phyloP scores from a whole-genome alignment of 345 rosid genomes.

The Euphorbia pulcherrima region DNA sequence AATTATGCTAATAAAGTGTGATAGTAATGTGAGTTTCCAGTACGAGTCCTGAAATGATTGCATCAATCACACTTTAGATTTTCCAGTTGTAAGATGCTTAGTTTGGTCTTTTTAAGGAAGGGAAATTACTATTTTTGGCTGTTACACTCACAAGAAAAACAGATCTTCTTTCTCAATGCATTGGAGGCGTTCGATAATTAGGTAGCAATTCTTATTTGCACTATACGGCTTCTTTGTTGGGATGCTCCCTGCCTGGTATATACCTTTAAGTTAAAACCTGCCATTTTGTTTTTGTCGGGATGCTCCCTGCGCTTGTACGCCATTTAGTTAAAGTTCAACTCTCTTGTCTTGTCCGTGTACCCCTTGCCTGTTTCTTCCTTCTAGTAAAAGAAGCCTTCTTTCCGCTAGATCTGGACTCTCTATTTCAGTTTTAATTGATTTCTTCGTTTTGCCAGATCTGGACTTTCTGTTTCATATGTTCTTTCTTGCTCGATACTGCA shows the following conservation, averaged over 20 bases:
- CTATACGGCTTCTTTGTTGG: neutral
- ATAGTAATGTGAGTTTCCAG: neutral
- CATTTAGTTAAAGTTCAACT: neutral
- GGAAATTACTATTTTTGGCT: neutral
- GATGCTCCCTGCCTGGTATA: neutral
- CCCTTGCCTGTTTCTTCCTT: neutral
- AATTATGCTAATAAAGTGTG: neutral
- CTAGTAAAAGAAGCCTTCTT: neutral
- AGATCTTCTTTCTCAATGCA: neutral
- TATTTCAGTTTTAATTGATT: neutral
- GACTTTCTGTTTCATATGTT: conserved; percentile 99
- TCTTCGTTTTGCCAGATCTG: conserved; percentile 53
- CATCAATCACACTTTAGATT: neutral
- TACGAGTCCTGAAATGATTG: neutral
- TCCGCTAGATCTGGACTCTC: too few relatives aligned
- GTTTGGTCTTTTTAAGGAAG: neutral
- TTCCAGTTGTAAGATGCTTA: neutral
- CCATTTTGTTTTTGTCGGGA: neutral
- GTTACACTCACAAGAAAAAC: neutral
- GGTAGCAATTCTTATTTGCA: neutral
- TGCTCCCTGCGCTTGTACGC: neutral
- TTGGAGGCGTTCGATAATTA: neutral
- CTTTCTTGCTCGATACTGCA: conserved; percentile 97
- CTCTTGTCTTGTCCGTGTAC: neutral
- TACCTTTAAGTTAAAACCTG: neutral